Evolutionary conservation across 257 asterid species (phyloP), one percentile per base, ranked within the genome.

Genomic region (Lycium ferocissimum): DNA sequence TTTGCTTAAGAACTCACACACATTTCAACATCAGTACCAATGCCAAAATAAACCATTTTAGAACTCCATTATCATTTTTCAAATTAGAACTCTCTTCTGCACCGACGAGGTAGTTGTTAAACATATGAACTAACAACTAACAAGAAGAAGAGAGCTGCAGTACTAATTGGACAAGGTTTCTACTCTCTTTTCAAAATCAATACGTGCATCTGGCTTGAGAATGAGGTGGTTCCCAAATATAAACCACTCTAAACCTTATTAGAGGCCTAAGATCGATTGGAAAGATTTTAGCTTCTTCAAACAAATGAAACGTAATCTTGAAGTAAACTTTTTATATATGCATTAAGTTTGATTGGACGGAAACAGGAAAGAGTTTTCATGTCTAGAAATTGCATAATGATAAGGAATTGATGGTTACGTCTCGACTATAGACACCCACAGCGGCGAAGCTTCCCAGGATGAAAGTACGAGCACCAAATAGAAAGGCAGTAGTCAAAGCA

Each of bases 371-470:
- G 37, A 58, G 7, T 40, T 26, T 17, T 22, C 17, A 1, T 18
- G 81, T 37, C 63, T 71, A 56, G 0, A 26, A 33, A 62, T 61
- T 51, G 7, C 17, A 22, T 20, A 35, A 51, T 71, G 37, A 14
- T 5, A 84, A 57, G 80, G 84, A 5, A 5, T 22, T 35, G n/a
- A 62, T 9, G 38, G 22, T 70, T 89, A 94, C 98, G 96, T 95
- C 97, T 22, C 95, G 95, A 71, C 92, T 86, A 81, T 93, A 95
- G 15, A 94, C 87, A 49, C 87, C 79, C 85, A 93, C 90, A 66
- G 91, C 90, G 3, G 85, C 84, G 83, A 91, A 93, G 35, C 93
- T 89, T 82, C 95, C 95, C 67, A 90, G 85, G 57, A 93, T 84
- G 62, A 88, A 94, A 84, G 94, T 90, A 2, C 96, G 97, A 65